Evolutionary conservation across 129 eudicot genomes (phyloP).

Genomic region (Chrysanthemum seticuspe): DNA sequence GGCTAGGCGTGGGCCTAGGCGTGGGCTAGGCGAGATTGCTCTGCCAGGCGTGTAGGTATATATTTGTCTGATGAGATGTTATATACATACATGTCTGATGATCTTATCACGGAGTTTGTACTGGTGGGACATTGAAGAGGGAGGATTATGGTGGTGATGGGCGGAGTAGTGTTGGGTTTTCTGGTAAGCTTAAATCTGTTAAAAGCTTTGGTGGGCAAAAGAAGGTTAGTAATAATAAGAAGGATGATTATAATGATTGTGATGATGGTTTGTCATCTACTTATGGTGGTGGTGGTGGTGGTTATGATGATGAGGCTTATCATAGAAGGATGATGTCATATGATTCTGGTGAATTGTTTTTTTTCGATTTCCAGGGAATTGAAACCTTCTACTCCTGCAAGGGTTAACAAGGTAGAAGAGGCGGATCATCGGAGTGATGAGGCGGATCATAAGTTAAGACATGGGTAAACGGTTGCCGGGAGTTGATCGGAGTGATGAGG

Average conservation of each 20-base stretch:
- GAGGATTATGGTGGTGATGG: slow-evolving; percentile 31
- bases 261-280: slow-evolving; percentile 28
- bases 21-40: no score
- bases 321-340: slow-evolving; percentile 35
- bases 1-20: no score
- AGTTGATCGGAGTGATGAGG: no score
- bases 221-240: slow-evolving; percentile 26
- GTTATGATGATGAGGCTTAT: slow-evolving; percentile 22
- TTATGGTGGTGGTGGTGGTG: slow-evolving; percentile 17
- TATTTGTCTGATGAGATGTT: no score
- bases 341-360: slow-evolving; percentile 58
- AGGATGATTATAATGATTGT: slow-evolving; percentile 23
- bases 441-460: no score
- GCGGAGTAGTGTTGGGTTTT: slow-evolving; percentile 40
- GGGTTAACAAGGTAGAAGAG: slow-evolving; percentile 58
- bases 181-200: slow-evolving; percentile 61
- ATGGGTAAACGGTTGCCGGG: no score
- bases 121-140: slow-evolving; percentile 58
- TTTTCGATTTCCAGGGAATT: slow-evolving; percentile 63
- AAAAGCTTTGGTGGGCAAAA: slow-evolving; percentile 49
- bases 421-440: no score
- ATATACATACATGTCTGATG: no score
- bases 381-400: slow-evolving; percentile 68
- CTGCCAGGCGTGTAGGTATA: no score
- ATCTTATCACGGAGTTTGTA: slow-evolving; percentile 49